phyloP scores from a whole-genome alignment of 805 yeast species.

The Teunomyces lycoperdinae region DNA sequence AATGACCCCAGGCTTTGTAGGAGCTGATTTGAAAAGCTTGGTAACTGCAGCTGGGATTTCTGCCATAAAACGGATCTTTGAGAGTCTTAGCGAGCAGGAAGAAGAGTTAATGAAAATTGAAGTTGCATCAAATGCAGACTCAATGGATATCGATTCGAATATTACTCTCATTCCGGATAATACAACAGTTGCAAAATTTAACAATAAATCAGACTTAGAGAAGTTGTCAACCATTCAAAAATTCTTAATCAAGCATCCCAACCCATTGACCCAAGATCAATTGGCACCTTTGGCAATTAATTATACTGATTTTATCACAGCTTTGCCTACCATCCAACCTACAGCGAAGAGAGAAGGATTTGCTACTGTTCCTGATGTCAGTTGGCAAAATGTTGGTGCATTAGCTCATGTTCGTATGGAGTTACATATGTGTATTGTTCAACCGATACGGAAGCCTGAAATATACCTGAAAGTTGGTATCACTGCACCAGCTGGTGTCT shows the following conservation, averaged over 20 bases:
- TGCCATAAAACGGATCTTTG: slow-evolving; percentile 89
- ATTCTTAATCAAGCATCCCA: slow-evolving; percentile 72
- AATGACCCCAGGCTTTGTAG: slow-evolving; percentile 95
- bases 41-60: slow-evolving; percentile 94
- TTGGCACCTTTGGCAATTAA: slow-evolving; percentile 72
- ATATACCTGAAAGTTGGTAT: slow-evolving; percentile 88
- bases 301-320: slow-evolving; percentile 75
- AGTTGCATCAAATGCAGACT: slow-evolving; percentile 12
- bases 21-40: slow-evolving; percentile 92
- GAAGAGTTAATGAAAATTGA: slow-evolving; percentile 20
- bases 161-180: slow-evolving; percentile 6
- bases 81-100: slow-evolving; percentile 46
- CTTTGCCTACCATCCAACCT: slow-evolving; percentile 92
- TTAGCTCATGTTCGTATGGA: slow-evolving; percentile 77
- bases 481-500: slow-evolving; percentile 93
- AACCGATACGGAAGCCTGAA: slow-evolving; percentile 92
- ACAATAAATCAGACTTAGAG: slow-evolving; percentile 31
- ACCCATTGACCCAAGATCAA: slow-evolving; percentile 73
- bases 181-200: slow-evolving; percentile 24
- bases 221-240: slow-evolving; percentile 63
- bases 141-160: slow-evolving; percentile 33
- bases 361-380: slow-evolving; percentile 96
- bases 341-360: slow-evolving; percentile 98
- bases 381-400: slow-evolving; percentile 96
- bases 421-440: slow-evolving; percentile 95